These are phyloP conservation scores for Saccharomycopsis fodiens DNA, from an alignment of 805 yeast species.

Conservation along the genomic window DNA sequence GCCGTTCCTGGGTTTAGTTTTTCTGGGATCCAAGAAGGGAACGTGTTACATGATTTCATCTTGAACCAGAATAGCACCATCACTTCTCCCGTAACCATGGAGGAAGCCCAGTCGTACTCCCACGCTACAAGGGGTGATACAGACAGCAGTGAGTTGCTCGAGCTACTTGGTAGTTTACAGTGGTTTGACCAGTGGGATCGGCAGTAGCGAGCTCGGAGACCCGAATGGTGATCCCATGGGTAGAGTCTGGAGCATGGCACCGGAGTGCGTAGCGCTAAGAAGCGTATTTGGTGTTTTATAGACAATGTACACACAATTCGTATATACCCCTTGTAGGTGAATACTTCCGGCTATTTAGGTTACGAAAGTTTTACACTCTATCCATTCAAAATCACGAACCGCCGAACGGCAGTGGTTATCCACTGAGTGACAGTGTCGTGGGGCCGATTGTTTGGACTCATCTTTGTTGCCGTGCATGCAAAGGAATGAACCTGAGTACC, in stretches of 20 bases:
- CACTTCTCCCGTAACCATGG: not conserved
- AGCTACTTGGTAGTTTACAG: slow-evolving; percentile 36
- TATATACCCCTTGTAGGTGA: too few species aligned
- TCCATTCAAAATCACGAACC: too few species aligned
- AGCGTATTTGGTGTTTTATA: too few species aligned
- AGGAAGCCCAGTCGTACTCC: not conserved
- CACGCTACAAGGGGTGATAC: not conserved
- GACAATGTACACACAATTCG: too few species aligned
- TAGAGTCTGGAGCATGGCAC: not conserved
- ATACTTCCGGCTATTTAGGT: too few species aligned
- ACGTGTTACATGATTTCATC: not conserved
- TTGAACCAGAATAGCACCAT: not conserved
- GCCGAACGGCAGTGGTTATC: too few species aligned
- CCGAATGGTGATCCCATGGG: too few species aligned
- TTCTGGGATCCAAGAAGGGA: not conserved
- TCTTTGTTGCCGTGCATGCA: too few species aligned
- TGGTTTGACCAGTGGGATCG: slow-evolving; percentile 49
- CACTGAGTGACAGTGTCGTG: too few species aligned
- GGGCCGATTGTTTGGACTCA: too few species aligned
- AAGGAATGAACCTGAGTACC: too few species aligned
- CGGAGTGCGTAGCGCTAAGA: not conserved
- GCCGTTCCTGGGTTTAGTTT: not conserved
- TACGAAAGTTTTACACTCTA: too few species aligned
- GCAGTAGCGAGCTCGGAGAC: not conserved
- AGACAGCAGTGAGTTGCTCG: not conserved